These are phyloP conservation scores for Rhodosorus marinus DNA, from an alignment of 23 red algal genomes.

Conservation along the genomic window DNA sequence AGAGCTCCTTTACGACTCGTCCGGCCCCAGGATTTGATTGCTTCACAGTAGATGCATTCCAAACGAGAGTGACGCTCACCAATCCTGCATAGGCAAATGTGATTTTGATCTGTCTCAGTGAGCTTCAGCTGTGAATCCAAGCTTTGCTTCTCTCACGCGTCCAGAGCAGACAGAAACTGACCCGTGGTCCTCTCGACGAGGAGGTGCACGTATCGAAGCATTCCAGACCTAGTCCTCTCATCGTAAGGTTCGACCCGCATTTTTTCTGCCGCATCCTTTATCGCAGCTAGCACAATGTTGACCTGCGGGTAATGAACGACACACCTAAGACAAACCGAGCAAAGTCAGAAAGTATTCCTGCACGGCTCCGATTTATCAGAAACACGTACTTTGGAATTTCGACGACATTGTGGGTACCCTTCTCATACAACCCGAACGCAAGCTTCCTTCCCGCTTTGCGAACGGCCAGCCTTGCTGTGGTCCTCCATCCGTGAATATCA, in stretches of 20 bases:
- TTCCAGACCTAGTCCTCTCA: constrained; percentile 12
- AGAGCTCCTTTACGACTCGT: not conserved
- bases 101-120: too few relatives aligned
- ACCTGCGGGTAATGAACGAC: too few relatives aligned
- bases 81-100: too few relatives aligned
- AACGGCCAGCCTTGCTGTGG: constrained; percentile 49
- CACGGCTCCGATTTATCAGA: too few relatives aligned
- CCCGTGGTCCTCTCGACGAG: constrained; percentile 11
- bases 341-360: too few relatives aligned
- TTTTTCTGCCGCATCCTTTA: constrained; percentile 10
- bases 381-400: constrained; percentile 36
- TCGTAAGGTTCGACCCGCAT: constrained; percentile 20
- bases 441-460: constrained; percentile 1
- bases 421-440: constrained; percentile 23
- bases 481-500: constrained; percentile 19
- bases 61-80: not conserved
- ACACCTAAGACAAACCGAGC: too few relatives aligned
- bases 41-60: not conserved
- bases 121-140: too few relatives aligned
- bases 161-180: constrained; percentile 22
- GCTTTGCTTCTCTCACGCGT: too few relatives aligned
- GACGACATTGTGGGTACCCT: constrained; percentile 13
- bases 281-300: too few relatives aligned
- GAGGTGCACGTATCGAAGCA: constrained; percentile 28
- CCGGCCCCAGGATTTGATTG: not conserved